A percentile compares a stretch with the other conserved stretches of the same genome.
phyloP scores from a whole-genome alignment of 345 rosid genomes.

The Eucalyptus urophylla region DNA sequence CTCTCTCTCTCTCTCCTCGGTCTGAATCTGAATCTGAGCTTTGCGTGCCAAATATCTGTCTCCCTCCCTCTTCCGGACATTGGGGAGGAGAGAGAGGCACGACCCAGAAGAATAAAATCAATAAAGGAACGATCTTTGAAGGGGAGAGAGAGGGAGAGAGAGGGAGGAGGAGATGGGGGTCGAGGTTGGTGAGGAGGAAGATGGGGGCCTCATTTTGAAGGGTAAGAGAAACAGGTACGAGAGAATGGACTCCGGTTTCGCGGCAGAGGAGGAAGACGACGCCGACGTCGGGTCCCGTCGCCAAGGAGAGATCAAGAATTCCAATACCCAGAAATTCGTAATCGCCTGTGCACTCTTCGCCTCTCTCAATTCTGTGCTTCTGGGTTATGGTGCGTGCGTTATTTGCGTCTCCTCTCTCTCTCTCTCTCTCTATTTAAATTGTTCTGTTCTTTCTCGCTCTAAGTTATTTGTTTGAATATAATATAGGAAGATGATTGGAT shows the following conservation, averaged over 20 bases:
- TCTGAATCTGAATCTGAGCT: background rate
- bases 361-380: slow-evolving; percentile 60
- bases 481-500: background rate
- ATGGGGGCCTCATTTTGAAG: background rate
- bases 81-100: background rate
- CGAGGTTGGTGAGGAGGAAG: background rate
- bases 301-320: background rate
- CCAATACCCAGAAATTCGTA: slow-evolving; percentile 11
- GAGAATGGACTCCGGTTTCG: slow-evolving; percentile 4
- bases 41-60: background rate
- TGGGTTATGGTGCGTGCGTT: slow-evolving; percentile 40
- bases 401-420: background rate
- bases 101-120: background rate
- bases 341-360: slow-evolving; percentile 48
- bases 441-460: background rate
- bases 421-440: background rate
- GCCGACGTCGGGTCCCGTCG: background rate
- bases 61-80: background rate
- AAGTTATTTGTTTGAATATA: background rate
- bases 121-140: background rate
- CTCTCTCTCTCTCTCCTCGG: background rate
- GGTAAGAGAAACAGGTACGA: background rate
- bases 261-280: background rate
- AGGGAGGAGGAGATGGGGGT: background rate
- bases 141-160: background rate